A percentile compares a stretch with the other conserved stretches of the same genome.
These are phyloP conservation scores for Saccharomycopsis hybrid DNA, from an alignment of 1,139 yeast species.

Conservation along the genomic window DNA sequence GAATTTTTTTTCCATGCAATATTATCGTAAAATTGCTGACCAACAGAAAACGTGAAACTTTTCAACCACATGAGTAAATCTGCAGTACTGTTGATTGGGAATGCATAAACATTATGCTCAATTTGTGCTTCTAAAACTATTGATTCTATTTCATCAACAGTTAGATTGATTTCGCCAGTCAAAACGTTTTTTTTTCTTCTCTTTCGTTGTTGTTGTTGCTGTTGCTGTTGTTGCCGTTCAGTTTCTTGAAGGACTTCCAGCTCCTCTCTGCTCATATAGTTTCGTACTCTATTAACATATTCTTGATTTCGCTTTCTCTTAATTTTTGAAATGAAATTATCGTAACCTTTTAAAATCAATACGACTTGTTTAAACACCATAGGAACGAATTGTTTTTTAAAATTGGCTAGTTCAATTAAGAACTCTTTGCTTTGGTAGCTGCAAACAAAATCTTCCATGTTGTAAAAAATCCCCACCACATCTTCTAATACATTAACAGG, in stretches of 20 bases:
- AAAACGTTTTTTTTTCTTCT: not conserved
- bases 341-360: constrained; percentile 11
- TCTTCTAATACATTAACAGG: constrained; percentile 1
- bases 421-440: constrained; percentile 14
- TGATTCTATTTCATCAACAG: constrained; percentile 9
- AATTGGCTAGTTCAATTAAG: constrained; percentile 1
- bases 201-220: not conserved
- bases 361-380: constrained; percentile 11
- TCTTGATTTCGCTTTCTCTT: constrained; percentile 12
- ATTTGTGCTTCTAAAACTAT: constrained; percentile 11
- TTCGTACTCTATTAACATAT: constrained; percentile 12
- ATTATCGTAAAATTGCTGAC: constrained; percentile 2
- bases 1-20: not conserved
- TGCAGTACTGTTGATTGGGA: constrained; percentile 9
- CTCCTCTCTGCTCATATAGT: constrained; percentile 6
- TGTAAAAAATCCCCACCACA: constrained; percentile 10
- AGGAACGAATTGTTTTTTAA: constrained; percentile 6
- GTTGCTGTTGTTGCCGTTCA: too few relatives aligned
- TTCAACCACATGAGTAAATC: constrained; percentile 16
- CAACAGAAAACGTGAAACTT: constrained; percentile 12
- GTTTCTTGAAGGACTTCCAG: not conserved
- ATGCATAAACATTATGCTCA: constrained; percentile 6
- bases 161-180: not conserved
- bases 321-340: constrained; percentile 4
- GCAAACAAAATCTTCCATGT: constrained; percentile 6